These are phyloP conservation scores for Echium plantagineum DNA, from an alignment of 257 asterid genomes.

Conservation along the genomic window DNA sequence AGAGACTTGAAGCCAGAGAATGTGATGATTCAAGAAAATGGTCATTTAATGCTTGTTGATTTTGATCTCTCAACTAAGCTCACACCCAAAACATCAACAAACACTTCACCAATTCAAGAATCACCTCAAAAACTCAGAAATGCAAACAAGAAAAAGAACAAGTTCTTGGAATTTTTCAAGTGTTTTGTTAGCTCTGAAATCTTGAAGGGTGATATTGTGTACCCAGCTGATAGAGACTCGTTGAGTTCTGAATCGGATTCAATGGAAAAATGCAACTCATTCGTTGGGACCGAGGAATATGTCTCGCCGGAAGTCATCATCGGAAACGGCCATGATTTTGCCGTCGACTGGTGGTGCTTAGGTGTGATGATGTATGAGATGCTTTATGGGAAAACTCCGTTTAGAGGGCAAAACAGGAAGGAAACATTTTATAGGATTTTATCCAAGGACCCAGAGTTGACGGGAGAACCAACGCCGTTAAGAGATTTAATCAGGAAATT, in stretches of 20 bases:
- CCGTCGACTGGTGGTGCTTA: conserved; percentile 95
- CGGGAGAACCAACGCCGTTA: conserved; percentile 71
- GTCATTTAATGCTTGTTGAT: conserved; percentile 84
- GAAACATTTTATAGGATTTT: conserved; percentile 59
- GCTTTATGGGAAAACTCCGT: conserved; percentile 92
- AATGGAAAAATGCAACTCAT: conserved; percentile 66
- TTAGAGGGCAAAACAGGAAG: conserved; percentile 55
- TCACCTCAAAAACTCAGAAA: conserved; percentile 12
- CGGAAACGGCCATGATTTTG: conserved; percentile 85
- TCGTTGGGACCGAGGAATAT: conserved; percentile 96
- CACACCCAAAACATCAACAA: conserved; percentile 32
- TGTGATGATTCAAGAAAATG: conserved; percentile 81
- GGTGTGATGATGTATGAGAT: conserved; percentile 80
- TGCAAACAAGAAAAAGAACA: conserved; percentile 16
- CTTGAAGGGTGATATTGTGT: conserved; percentile 33
- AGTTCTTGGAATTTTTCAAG: conserved; percentile 14
- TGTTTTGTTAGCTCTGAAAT: conserved; percentile 38
- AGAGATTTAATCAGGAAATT: conserved; percentile 69
- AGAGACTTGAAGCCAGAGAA: conserved; percentile 95
- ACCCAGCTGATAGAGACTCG: conserved; percentile 24
- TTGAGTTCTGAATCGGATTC: conserved; percentile 28
- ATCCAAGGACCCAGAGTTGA: conserved; percentile 36
- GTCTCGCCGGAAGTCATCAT: conserved; percentile 77
- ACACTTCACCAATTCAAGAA: conserved; percentile 9
- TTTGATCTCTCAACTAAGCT: conserved; percentile 86